These are phyloP conservation scores for Nemania diffusa DNA, from an alignment of 2,329 filamentous ascomycete species.

Conservation along the genomic window DNA sequence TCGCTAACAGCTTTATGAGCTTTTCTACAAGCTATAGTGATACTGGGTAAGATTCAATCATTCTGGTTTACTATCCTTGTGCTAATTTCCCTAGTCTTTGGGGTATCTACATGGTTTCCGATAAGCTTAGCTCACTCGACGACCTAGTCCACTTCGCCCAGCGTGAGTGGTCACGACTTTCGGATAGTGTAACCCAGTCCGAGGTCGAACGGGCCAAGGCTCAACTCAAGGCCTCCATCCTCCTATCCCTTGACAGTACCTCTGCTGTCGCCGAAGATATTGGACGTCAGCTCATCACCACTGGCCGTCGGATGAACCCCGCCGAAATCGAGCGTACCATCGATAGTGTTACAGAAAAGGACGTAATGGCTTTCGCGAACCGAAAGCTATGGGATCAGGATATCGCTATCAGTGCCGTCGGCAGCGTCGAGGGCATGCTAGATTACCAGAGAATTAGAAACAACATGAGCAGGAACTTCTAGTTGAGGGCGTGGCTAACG, in stretches of 20 bases:
- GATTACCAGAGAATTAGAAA: slow-evolving; percentile 83
- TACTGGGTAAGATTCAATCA: slow-evolving; percentile 77
- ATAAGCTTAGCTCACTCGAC: slow-evolving; percentile 87
- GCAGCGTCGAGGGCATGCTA: slow-evolving; percentile 86
- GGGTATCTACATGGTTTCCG: slow-evolving; percentile 98
- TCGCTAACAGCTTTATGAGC: slow-evolving; percentile 99
- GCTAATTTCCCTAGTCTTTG: slow-evolving; percentile 75
- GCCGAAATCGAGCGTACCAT: slow-evolving; percentile 95
- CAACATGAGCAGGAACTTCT: slow-evolving; percentile 87
- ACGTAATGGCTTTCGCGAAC: slow-evolving; percentile 96
- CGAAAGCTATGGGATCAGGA: slow-evolving; percentile 98
- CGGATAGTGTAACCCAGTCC: slow-evolving; percentile 84
- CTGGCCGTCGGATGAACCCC: slow-evolving; percentile 88
- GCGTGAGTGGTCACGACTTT: slow-evolving; percentile 96
- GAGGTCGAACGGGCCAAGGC: slow-evolving; percentile 99
- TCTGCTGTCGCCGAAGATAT: slow-evolving; percentile 98
- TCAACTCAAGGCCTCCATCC: slow-evolving; percentile 97
- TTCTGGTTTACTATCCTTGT: not conserved
- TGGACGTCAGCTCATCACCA: slow-evolving; percentile 97
- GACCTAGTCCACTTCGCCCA: slow-evolving; percentile 98
- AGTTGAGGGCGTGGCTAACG: slow-evolving; percentile 47
- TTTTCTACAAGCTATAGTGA: slow-evolving; percentile 99
- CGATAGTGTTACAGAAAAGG: slow-evolving; percentile 89
- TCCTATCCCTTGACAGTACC: slow-evolving; percentile 96
- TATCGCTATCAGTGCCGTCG: slow-evolving; percentile 91